These are phyloP conservation scores for Apiotrichum porosum DNA, from an alignment of 1,284 basidiomycete species.

Conservation along the genomic window DNA sequence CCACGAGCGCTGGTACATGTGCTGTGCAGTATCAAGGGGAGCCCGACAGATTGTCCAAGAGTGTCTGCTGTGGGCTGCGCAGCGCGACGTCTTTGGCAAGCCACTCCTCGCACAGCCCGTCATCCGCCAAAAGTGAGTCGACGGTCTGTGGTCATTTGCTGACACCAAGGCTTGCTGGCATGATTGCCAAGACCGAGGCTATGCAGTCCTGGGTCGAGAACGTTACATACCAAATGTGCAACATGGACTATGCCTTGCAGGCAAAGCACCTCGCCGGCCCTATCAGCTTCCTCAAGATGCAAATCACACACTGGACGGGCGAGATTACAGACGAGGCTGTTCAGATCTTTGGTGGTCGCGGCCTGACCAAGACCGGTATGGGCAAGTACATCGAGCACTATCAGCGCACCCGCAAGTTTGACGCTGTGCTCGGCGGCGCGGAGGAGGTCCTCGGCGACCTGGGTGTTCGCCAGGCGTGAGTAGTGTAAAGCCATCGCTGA, in stretches of 20 bases:
- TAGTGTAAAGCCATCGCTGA: too few species aligned
- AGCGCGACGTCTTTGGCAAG: constrained; percentile 80
- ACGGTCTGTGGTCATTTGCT: too few species aligned
- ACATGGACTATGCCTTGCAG: constrained; percentile 73
- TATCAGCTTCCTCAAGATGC: constrained; percentile 57
- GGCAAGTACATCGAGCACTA: constrained; percentile 53
- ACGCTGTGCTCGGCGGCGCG: constrained; percentile 58
- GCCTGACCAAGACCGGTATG: constrained; percentile 47
- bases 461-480: constrained; percentile 49
- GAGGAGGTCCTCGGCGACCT: constrained; percentile 53
- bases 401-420: constrained; percentile 69
- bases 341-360: constrained; percentile 47
- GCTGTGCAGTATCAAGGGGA: neutral
- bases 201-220: constrained; percentile 84
- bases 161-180: constrained; percentile 68
- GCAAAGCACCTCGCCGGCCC: constrained; percentile 48
- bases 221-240: constrained; percentile 85
- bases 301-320: constrained; percentile 46
- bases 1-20: constrained; percentile 45
- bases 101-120: constrained; percentile 77
- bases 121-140: constrained; percentile 63
- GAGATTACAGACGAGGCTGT: constrained; percentile 53
- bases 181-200: constrained; percentile 78
- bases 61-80: constrained; percentile 59
- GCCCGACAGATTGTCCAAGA: constrained; percentile 46